Conservation (phyloP, 2,329 filamentous ascomycete genomes). For the Claviceps monticola region DNA sequence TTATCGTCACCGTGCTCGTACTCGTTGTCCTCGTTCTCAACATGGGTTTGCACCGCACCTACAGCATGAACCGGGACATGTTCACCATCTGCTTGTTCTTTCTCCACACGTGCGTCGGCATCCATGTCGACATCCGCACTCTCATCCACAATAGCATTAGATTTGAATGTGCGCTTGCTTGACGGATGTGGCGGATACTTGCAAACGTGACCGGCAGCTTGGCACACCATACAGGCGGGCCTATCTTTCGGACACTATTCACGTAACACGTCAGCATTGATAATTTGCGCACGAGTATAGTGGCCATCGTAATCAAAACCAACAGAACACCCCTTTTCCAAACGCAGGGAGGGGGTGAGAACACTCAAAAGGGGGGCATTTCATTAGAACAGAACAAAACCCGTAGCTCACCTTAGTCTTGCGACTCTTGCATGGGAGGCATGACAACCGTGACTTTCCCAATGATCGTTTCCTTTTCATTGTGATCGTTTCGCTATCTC, state of each 20-base stretch:
- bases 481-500: conserved; percentile 7
- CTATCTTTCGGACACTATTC: conserved; percentile 26
- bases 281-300: not conserved
- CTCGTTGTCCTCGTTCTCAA: not conserved
- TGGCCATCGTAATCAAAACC: not conserved
- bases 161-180: conserved; percentile 12
- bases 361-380: no score
- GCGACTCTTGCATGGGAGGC: conserved; percentile 20
- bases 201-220: conserved; percentile 18
- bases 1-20: not conserved
- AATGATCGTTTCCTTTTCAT: conserved; percentile 10
- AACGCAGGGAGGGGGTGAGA: no score
- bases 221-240: conserved; percentile 26
- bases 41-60: not conserved
- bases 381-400: not conserved
- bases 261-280: conserved; percentile 8
- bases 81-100: not conserved
- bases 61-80: not conserved
- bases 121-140: conserved; percentile 6
- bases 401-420: conserved; percentile 24
- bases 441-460: conserved; percentile 20
- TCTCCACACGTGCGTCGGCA: conserved; percentile 5
- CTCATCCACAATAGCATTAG: conserved; percentile 8
- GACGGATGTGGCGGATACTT: conserved; percentile 24
- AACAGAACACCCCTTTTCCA: not conserved